Conservation (phyloP, 805 yeast genomes). For the Ogataea populi-albae region DNA sequence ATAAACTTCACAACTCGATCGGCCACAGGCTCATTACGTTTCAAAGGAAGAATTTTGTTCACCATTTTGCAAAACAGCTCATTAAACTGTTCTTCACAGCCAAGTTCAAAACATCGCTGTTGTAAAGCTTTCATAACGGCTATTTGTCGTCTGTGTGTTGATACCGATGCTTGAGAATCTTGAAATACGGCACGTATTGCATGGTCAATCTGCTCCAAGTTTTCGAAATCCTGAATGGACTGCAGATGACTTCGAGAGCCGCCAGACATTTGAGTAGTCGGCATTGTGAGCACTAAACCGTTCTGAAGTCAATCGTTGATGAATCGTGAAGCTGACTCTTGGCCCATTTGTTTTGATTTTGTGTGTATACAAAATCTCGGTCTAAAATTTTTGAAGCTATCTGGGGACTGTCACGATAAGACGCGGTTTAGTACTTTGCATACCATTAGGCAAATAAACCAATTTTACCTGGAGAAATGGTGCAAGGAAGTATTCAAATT, state of each 20-base stretch:
- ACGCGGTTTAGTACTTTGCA: too few relatives aligned
- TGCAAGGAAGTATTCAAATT: too few relatives aligned
- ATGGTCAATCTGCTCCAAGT: slow-evolving; percentile 35
- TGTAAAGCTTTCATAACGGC: slow-evolving; percentile 61
- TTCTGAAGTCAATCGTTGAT: too few relatives aligned
- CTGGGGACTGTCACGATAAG: too few relatives aligned
- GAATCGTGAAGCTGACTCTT: too few relatives aligned
- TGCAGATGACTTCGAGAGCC: slow-evolving; percentile 6
- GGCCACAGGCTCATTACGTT: slow-evolving; percentile 67
- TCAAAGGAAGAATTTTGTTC: slow-evolving; percentile 63
- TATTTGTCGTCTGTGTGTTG: slow-evolving; percentile 75
- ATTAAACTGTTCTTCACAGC: slow-evolving; percentile 57
- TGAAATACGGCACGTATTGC: slow-evolving; percentile 71
- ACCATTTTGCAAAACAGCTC: slow-evolving; percentile 57
- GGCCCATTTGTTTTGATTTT: slow-evolving; percentile 5
- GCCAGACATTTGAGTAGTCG: slow-evolving; percentile 4
- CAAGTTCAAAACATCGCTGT: slow-evolving; percentile 49
- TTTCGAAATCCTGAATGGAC: slow-evolving; percentile 12
- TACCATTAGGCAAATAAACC: too few relatives aligned
- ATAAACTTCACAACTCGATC: slow-evolving; percentile 72
- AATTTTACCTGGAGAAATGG: too few relatives aligned
- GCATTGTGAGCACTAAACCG: too few relatives aligned
- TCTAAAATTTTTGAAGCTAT: too few relatives aligned
- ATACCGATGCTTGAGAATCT: slow-evolving; percentile 69
- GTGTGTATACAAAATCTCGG: slow-evolving; percentile 9